A percentile compares a stretch with the other conserved stretches of the same genome.
These are phyloP conservation scores for Stephania cephalantha DNA, from an alignment of 164 flowering plant genomes.

Conservation along the genomic window DNA sequence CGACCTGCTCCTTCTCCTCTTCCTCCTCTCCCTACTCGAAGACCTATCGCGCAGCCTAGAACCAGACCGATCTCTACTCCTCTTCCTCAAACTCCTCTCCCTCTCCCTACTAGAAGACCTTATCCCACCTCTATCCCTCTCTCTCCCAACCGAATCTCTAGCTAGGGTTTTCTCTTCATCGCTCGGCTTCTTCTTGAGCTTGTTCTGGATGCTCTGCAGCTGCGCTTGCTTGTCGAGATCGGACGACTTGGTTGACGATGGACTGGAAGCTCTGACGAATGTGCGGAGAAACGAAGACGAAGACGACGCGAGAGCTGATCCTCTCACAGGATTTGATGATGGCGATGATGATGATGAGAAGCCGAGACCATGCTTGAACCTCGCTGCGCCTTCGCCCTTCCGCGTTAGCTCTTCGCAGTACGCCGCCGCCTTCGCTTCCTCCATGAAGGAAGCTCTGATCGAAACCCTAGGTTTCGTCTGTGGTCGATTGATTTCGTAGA, in stretches of 20 bases:
- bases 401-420: constrained; percentile 92
- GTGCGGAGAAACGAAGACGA: constrained; percentile 55
- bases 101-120: constrained; percentile 10
- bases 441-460: constrained; percentile 35
- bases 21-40: constrained; percentile 9
- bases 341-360: constrained; percentile 32
- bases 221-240: constrained; percentile 45
- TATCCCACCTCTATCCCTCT: constrained; percentile 8
- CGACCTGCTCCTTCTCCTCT: constrained; percentile 15
- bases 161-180: neutral
- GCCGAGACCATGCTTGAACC: constrained; percentile 92
- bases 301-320: constrained; percentile 43
- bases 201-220: constrained; percentile 55
- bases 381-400: constrained; percentile 83
- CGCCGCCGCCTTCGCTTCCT: constrained; percentile 85
- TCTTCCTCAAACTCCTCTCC: constrained; percentile 3
- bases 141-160: constrained; percentile 30
- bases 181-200: constrained; percentile 49
- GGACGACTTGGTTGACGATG: constrained; percentile 24
- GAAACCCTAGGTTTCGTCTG: neutral
- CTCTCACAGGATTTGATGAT: constrained; percentile 29
- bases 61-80: constrained; percentile 12
- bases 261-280: constrained; percentile 77
- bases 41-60: constrained; percentile 21
- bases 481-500: neutral